phyloP scores from a whole-genome alignment of 495 filamentous ascomycete species.

The Neurospora sp. region DNA sequence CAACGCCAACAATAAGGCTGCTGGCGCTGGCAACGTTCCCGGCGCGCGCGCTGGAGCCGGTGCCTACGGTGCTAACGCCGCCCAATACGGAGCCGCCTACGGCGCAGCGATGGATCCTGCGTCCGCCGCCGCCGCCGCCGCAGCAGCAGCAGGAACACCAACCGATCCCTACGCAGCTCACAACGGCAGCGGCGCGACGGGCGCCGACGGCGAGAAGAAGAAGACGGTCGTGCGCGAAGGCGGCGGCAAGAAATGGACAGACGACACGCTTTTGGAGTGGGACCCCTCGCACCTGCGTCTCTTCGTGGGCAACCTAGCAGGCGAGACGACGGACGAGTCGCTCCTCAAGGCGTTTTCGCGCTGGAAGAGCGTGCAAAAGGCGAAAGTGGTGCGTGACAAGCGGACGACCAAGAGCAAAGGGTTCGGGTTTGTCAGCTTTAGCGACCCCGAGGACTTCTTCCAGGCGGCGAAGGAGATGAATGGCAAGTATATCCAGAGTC shows the following conservation, averaged over 20 bases:
- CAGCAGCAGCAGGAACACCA: constrained; percentile 6
- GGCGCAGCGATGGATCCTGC: constrained; percentile 9
- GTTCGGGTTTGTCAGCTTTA: constrained; percentile 93
- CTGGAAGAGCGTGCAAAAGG: constrained; percentile 82
- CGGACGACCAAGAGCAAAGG: constrained; percentile 90
- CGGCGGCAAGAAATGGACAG: constrained; percentile 83
- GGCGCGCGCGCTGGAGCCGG: constrained; percentile 16
- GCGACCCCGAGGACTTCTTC: constrained; percentile 92
- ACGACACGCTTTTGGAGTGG: constrained; percentile 84
- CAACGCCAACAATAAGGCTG: constrained; percentile 9
- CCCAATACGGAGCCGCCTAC: constrained; percentile 10
- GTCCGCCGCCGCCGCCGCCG: constrained; percentile 19
- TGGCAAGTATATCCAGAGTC: constrained; percentile 96
- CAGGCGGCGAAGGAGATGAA: constrained; percentile 94
- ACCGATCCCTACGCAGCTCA: constrained; percentile 22
- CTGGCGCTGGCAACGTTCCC: constrained; percentile 12
- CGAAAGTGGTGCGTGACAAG: constrained; percentile 92
- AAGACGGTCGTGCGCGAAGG: constrained; percentile 79
- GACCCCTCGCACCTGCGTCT: constrained; percentile 90
- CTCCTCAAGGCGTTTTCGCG: constrained; percentile 85
- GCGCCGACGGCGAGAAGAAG: constrained; percentile 30
- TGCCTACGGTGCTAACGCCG: constrained; percentile 26
- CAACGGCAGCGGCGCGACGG: constrained; percentile 15
- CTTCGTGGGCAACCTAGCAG: constrained; percentile 95
- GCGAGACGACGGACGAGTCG: constrained; percentile 94